A percentile compares a stretch with the other conserved stretches of the same genome.
Conservation (phyloP, 2,329 filamentous ascomycete species). For the Pseudogymnoascus sp. region DNA sequence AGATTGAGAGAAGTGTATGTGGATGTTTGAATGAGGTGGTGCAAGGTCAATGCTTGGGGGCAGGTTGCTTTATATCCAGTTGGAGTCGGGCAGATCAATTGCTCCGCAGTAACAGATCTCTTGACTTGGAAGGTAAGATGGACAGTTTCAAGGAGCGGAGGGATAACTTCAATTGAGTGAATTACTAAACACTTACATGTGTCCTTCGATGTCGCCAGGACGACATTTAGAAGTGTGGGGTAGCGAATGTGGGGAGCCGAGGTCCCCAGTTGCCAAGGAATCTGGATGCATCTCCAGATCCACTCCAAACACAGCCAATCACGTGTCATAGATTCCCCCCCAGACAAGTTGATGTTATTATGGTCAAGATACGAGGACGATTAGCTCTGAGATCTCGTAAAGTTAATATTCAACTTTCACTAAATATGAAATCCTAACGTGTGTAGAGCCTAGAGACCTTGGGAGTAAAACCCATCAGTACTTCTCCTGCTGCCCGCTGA, state of each 20-base stretch:
- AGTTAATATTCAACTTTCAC: constrained; percentile 1
- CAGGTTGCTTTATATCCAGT: background rate
- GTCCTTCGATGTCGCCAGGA: background rate
- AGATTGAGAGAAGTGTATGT: background rate
- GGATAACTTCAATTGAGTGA: background rate
- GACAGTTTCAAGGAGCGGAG: background rate
- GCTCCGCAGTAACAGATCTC: background rate
- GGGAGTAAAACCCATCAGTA: background rate
- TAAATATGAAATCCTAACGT: background rate
- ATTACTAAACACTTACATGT: background rate
- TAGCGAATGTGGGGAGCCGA: background rate
- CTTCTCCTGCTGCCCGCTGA: background rate
- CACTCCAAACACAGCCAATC: background rate
- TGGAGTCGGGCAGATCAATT: background rate
- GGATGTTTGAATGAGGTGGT: background rate
- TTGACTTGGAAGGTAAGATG: constrained; percentile 3
- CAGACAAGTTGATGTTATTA: background rate
- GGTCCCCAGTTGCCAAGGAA: background rate
- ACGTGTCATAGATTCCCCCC: background rate
- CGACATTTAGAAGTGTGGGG: background rate
- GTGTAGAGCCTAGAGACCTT: background rate
- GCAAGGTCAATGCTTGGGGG: background rate
- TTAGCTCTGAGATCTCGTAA: background rate
- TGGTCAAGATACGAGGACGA: background rate
- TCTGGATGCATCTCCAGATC: background rate